These are phyloP conservation scores for Thelonectria blattea DNA, from an alignment of 2,329 filamentous ascomycete genomes.

Conservation along the genomic window DNA sequence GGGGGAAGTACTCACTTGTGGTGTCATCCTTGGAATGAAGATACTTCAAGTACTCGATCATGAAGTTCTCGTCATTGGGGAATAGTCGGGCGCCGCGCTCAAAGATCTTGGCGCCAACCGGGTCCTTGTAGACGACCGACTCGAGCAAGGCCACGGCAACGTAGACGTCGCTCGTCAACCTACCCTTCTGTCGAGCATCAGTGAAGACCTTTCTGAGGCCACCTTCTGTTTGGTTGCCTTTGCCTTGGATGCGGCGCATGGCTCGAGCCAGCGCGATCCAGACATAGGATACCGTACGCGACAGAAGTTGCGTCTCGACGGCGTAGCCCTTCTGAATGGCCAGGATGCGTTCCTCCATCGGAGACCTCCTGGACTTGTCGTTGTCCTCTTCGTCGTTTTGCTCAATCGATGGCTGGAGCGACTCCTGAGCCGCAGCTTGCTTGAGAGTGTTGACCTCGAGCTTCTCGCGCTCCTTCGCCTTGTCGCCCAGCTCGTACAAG, in stretches of 20 bases:
- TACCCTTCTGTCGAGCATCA: conserved; percentile 85
- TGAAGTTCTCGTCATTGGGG: conserved; percentile 90
- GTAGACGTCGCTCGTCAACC: conserved; percentile 93
- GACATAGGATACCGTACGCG: conserved; percentile 84
- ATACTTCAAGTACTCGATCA: conserved; percentile 95
- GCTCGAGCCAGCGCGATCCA: conserved; percentile 96
- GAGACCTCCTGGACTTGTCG: conserved; percentile 53
- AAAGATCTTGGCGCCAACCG: conserved; percentile 91
- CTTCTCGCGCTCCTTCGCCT: conserved; percentile 68
- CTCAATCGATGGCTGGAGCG: conserved; percentile 48
- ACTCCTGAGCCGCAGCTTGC: conserved; percentile 52
- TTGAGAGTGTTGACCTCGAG: conserved; percentile 63
- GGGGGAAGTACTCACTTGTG: conserved; percentile 72
- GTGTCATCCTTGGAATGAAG: conserved; percentile 90
- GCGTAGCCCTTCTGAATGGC: conserved; percentile 71
- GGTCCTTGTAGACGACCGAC: conserved; percentile 94
- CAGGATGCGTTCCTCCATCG: conserved; percentile 68
- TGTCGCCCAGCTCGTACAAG: conserved; percentile 85
- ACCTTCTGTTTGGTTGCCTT: conserved; percentile 68
- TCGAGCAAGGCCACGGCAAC: conserved; percentile 92
- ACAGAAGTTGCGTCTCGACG: conserved; percentile 76
- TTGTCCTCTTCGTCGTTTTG: conserved; percentile 58
- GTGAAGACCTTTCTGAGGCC: conserved; percentile 89
- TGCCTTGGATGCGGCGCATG: conserved; percentile 92
- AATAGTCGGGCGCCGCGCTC: conserved; percentile 93